Evolutionary conservation across 139 green algal species (phyloP).

Genomic region (Gonium pectorale): DNA sequence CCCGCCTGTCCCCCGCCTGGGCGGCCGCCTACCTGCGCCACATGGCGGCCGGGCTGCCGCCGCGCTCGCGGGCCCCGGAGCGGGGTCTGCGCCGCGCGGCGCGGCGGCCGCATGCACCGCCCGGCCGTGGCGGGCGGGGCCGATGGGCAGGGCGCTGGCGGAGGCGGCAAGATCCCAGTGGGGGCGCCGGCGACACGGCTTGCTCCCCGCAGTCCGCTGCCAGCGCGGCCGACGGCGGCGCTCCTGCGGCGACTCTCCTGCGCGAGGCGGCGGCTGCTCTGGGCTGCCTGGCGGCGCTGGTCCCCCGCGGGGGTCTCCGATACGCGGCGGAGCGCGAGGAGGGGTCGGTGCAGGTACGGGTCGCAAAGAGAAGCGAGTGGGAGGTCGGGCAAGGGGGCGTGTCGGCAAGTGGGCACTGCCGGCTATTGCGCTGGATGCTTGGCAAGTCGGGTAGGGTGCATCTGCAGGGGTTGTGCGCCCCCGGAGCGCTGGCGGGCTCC

Average conservation of each 20-base stretch:
- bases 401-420: too few relatives aligned
- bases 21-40: background rate
- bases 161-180: background rate
- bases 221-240: too few relatives aligned
- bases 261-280: background rate
- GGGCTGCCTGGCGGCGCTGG: background rate
- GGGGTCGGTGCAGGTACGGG: background rate
- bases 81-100: background rate
- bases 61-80: background rate
- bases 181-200: background rate
- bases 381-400: too few relatives aligned
- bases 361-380: too few relatives aligned
- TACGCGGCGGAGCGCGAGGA: background rate
- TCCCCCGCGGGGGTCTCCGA: background rate
- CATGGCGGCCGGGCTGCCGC: background rate
- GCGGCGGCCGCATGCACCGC: background rate
- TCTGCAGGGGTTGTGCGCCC: too few relatives aligned
- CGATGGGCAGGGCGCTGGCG: background rate
- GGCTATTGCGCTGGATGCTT: too few relatives aligned
- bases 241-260: too few relatives aligned
- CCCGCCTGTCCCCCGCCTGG: background rate
- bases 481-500: too few relatives aligned
- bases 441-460: too few relatives aligned
- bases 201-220: background rate
- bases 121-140: background rate